Evolutionary conservation across 2,329 filamentous ascomycete genomes (phyloP).

Genomic region (Penicillium sclerotiorum): DNA sequence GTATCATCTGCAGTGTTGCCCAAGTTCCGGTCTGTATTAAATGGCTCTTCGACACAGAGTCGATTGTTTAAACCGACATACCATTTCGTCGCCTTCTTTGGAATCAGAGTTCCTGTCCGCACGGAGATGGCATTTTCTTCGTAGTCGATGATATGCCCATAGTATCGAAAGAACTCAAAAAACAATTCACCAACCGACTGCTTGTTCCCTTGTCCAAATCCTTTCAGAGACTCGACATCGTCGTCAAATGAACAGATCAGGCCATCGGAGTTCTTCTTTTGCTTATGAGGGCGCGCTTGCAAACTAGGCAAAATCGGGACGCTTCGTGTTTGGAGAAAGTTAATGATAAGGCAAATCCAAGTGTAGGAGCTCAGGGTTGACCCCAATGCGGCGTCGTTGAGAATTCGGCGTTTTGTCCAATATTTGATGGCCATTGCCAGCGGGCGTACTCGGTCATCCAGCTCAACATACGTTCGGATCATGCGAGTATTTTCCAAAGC

Average conservation of each 20-base stretch:
- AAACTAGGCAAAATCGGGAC: slow-evolving; percentile 83
- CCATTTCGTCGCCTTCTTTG: slow-evolving; percentile 88
- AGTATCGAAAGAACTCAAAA: slow-evolving; percentile 94
- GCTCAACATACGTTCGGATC: slow-evolving; percentile 95
- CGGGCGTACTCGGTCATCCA: slow-evolving; percentile 85
- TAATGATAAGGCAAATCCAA: slow-evolving; percentile 98
- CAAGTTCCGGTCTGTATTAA: slow-evolving; percentile 85
- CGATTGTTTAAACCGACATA: slow-evolving; percentile 76
- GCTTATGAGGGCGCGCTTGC: slow-evolving; percentile 71
- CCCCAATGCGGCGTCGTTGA: slow-evolving; percentile 97
- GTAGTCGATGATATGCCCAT: slow-evolving; percentile 91
- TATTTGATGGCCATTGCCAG: slow-evolving; percentile 97
- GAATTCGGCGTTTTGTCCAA: slow-evolving; percentile 88
- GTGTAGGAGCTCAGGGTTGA: slow-evolving; percentile 97
- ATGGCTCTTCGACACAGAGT: slow-evolving; percentile 94
- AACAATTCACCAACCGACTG: slow-evolving; percentile 83
- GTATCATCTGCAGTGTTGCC: slow-evolving; percentile 97
- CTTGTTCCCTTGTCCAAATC: slow-evolving; percentile 77
- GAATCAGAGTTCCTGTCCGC: slow-evolving; percentile 76
- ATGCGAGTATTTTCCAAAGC: slow-evolving; percentile 96
- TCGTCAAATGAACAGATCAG: slow-evolving; percentile 80
- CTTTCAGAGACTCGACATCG: slow-evolving; percentile 72
- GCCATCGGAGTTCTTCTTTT: slow-evolving; percentile 64
- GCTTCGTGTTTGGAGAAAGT: slow-evolving; percentile 85
- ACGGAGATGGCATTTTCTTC: slow-evolving; percentile 83